Conservation (phyloP, 176 grass and related monocot species). For the Elaeis guineensis region DNA sequence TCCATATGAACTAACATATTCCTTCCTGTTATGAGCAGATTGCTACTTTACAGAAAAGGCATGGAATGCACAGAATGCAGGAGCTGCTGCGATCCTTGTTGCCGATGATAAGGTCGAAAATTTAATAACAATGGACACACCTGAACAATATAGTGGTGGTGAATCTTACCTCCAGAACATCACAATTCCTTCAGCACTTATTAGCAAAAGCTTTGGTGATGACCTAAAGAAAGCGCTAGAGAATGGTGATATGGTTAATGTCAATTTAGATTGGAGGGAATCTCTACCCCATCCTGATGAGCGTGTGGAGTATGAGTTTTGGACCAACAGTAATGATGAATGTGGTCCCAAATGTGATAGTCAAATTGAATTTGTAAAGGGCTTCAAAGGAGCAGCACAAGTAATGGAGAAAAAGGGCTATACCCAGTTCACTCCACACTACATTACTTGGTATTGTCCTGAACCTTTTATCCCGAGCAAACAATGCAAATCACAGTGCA, state of each 20-base stretch:
- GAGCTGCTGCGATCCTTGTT: slow-evolving; percentile 69
- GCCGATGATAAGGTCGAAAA: slow-evolving; percentile 80
- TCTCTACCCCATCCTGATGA: slow-evolving; percentile 78
- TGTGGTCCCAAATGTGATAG: slow-evolving; percentile 81
- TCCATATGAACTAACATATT: no score
- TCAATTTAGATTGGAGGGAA: slow-evolving; percentile 89
- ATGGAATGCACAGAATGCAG: slow-evolving; percentile 83
- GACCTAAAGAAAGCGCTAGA: slow-evolving; percentile 45
- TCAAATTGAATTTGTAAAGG: slow-evolving; percentile 85
- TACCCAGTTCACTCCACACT: slow-evolving; percentile 70
- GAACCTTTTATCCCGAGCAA: slow-evolving; percentile 61
- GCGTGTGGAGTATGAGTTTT: slow-evolving; percentile 82
- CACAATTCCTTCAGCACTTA: slow-evolving; percentile 67
- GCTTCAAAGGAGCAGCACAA: slow-evolving; percentile 73
- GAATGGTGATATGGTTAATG: slow-evolving; percentile 64
- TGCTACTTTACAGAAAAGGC: slow-evolving; percentile 89
- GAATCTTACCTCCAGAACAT: slow-evolving; percentile 60
- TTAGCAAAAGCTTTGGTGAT: slow-evolving; percentile 66
- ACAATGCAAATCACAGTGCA: slow-evolving; percentile 73
- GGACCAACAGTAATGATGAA: slow-evolving; percentile 90
- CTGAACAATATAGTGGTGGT: slow-evolving; percentile 37
- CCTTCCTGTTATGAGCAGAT: slow-evolving; percentile 25
- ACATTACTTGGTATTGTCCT: slow-evolving; percentile 87
- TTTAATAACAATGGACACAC: slow-evolving; percentile 93
- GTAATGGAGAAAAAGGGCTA: slow-evolving; percentile 82